Base-by-base conservation (phyloP, 192 early-diverging fungal genomes). In the Geranomyces variabilis region DNA sequence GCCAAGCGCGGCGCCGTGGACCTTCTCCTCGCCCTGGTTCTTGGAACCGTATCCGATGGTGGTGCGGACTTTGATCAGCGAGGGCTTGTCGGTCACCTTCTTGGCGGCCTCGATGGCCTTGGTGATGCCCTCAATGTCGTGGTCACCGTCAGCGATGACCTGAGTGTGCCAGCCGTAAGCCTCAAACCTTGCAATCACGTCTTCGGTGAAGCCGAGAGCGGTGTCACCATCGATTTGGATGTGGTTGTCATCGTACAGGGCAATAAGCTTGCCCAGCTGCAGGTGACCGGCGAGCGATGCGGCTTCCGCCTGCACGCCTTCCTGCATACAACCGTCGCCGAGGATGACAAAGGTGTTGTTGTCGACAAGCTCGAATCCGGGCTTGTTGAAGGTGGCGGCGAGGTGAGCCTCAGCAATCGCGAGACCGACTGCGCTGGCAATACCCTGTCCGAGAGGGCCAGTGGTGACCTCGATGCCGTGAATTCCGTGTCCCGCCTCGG, bases 241-340 rank as follows among this genome's bases (percentile, higher is more conserved):
- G 76, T 94, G 85, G 84, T 99, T 99, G 74, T 94, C 93, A 83
- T 99, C 97, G 79, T 99, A 99, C 47, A 99, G 77, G 29, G 88
- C 90, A 74, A 97, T 94, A 53, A 99, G 85, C 74, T 96, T 96
- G 73, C 96, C 95, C 26, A 99, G 85, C 82, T 96, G 79, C 73
- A 76, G 41, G 69, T 76, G 75, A 49, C 92, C 97, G 33, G 97
- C 97, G 43, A 99, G 86, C 26, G 94, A 94, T 58, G 84, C 84
- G 28, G 97, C 92, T 79, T 99, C 97, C 24, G 92, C 87, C 29
- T 92, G 81, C 46, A 99, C 92, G 87, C 97, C 97, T 81, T 99
- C 97, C 82, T 99, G 97, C 61, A 99, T 77, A 83, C 97, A 99
- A 62, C 97, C 97, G 77, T 99, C 97, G 68, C 97, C 97, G 31